Evolutionary conservation across 2,329 filamentous ascomycete genomes (phyloP).

Genomic region (Colletotrichum agaves): DNA sequence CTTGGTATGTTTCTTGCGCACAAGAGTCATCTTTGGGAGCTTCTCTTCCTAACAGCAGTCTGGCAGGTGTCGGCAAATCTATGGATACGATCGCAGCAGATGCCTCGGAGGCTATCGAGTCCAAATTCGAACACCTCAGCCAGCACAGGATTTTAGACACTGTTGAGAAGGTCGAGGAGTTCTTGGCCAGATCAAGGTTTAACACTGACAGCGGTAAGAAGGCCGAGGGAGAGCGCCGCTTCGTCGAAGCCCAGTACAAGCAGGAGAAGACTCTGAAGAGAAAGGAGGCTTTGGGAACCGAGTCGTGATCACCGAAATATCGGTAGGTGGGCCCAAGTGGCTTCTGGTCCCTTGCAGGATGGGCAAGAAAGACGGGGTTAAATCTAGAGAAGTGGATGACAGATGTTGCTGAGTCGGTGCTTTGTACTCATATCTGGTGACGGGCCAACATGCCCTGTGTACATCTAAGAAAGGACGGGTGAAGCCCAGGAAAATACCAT

Average conservation of each 20-base stretch:
- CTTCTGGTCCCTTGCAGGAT: not conserved
- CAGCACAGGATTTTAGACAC: slow-evolving; percentile 61
- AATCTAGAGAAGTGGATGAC: not conserved
- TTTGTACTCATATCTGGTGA: slow-evolving; percentile 14
- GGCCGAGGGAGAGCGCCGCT: slow-evolving; percentile 29
- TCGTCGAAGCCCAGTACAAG: slow-evolving; percentile 21
- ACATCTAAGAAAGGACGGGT: not conserved
- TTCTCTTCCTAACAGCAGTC: not conserved
- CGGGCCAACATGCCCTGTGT: slow-evolving; percentile 9
- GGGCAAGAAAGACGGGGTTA: not conserved
- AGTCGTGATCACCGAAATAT: not conserved
- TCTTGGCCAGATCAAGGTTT: slow-evolving; percentile 64
- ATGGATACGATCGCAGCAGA: slow-evolving; percentile 62
- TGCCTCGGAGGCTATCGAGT: slow-evolving; percentile 54
- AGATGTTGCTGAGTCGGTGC: not conserved
- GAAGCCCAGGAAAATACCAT: not conserved
- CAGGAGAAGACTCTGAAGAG: slow-evolving; percentile 11
- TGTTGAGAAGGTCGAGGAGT: slow-evolving; percentile 66
- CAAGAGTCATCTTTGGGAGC: not conserved
- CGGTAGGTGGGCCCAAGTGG: not conserved
- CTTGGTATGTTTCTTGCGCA: slow-evolving; percentile 56
- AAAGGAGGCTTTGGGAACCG: not conserved
- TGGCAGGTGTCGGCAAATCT: slow-evolving; percentile 59
- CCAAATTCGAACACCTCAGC: slow-evolving; percentile 67
- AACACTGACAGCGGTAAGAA: slow-evolving; percentile 40